Base-by-base conservation (phyloP, 1,139 yeast species). In the Candida glucosophila region DNA sequence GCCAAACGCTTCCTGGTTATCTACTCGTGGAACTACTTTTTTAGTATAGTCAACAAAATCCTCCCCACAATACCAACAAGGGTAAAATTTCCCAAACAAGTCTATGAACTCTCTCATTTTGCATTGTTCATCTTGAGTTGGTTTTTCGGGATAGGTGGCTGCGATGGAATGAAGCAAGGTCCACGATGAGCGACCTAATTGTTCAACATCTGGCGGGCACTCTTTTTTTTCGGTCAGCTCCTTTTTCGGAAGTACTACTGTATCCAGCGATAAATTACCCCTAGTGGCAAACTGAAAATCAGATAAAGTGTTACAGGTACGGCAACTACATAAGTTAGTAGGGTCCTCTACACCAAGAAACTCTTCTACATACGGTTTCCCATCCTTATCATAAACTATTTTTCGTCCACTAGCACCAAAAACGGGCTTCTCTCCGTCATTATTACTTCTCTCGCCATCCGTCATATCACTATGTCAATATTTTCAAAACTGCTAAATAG, bases 11-110 rank as follows among this genome's bases (percentile, higher is more conserved):
- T 85, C 94, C 42, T 82, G 85, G 7, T 74, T 70, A 8, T 55
- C 60, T 4, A 80, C 85, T 33, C 64, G 62, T 5, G 95, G 93
- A 37, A 75, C 74, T 37, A 79, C 63, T 30, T 52, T 57, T 17
- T 50, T 49, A 24, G 83, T 61, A 54, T 82, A 86, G 15, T 55
- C 53, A 29, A 73, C 67, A 50, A 92, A 83, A 47, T 88, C 97
- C 24, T 71, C 73, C 0, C 94, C 96, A 56, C 98, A 92, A 57
- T 73, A 77, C 82, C 92, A 79, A 52, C 98, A 90, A 2, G 99
- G 99, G 44, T 90, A 90, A 24, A 88, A 64, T 36, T 76, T 73
- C 4, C 93, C 76, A 49, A 90, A 85, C 5, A 83, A 59, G 11
- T 56, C 58, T 27, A 90, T 47, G 40, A 90, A 88, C 31, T 72